These are phyloP conservation scores for Anisodus tanguticus DNA, from an alignment of 257 asterid genomes.

Conservation along the genomic window DNA sequence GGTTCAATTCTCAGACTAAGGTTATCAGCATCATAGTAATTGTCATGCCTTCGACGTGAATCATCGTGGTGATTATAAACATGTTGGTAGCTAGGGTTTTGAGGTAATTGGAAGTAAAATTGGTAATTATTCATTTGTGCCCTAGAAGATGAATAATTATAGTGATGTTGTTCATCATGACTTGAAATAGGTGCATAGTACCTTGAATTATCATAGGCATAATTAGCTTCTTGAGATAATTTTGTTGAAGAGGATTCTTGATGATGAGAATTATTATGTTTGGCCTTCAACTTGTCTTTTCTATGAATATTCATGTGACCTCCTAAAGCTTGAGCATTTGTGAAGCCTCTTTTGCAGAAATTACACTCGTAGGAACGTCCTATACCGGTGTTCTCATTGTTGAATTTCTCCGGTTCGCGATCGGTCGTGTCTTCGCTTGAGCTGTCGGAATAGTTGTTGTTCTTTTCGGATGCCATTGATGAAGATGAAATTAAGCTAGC, in stretches of 20 bases:
- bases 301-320: conserved; percentile 96
- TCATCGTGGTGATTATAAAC: conserved; percentile 30
- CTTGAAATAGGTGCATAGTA: conserved; percentile 33
- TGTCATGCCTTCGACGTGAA: conserved; percentile 32
- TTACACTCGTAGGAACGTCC: conserved; percentile 76
- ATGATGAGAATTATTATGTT: conserved; percentile 36
- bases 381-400: conserved; percentile 46
- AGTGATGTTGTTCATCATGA: conserved; percentile 30
- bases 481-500: background rate
- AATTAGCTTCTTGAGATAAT: conserved; percentile 26
- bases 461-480: conserved; percentile 50
- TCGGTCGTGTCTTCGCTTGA: conserved; percentile 46
- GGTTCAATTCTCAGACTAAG: conserved; percentile 53
- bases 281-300: conserved; percentile 68
- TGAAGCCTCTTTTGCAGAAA: conserved; percentile 81
- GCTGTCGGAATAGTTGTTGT: conserved; percentile 40
- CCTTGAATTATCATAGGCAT: conserved; percentile 30
- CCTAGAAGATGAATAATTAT: conserved; percentile 23
- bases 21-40: conserved; percentile 31
- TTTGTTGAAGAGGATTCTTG: conserved; percentile 30
- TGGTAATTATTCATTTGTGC: conserved; percentile 47
- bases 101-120: conserved; percentile 44
- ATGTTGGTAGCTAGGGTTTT: conserved; percentile 53
- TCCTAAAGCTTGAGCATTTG: conserved; percentile 89
- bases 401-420: conserved; percentile 40